A percentile compares a stretch with the other conserved stretches of the same genome.
These are phyloP conservation scores for Vitis cinerea DNA, from an alignment of 164 flowering plant genomes.

Conservation along the genomic window DNA sequence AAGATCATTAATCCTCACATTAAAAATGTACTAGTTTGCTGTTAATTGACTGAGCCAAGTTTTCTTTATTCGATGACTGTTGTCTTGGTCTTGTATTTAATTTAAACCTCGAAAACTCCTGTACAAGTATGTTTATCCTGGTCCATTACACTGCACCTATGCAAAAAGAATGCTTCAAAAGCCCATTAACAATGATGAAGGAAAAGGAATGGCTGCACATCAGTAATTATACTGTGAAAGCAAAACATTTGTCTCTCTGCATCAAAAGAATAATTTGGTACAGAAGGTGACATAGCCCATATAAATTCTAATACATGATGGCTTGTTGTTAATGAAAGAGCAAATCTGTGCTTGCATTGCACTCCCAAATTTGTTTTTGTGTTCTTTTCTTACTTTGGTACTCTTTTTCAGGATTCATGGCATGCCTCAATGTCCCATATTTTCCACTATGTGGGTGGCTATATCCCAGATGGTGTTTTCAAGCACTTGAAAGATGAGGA, in stretches of 20 bases:
- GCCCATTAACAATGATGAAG: neutral
- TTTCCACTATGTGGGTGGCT: neutral
- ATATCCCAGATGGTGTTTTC: neutral
- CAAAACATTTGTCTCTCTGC: no score
- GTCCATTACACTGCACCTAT: neutral
- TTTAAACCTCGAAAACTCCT: neutral
- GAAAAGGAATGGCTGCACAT: neutral
- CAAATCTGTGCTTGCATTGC: neutral
- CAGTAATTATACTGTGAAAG: neutral
- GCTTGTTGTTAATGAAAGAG: neutral
- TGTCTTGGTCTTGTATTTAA: neutral
- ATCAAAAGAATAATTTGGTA: no score
- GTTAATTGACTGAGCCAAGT: neutral
- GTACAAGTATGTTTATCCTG: neutral
- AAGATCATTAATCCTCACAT: neutral
- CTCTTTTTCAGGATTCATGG: constrained; percentile 8
- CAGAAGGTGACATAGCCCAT: no score
- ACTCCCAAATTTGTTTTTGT: neutral
- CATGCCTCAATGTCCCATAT: constrained; percentile 1
- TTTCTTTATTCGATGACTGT: neutral
- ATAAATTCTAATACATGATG: no score
- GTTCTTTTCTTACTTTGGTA: neutral
- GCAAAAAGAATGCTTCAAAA: neutral
- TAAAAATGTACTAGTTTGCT: neutral
- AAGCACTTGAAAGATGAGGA: neutral